Percentiles rank a stretch among this genome's conserved stretches.
Evolutionary conservation across 2,329 filamentous ascomycete genomes (phyloP).

Genomic region (Lachnellula occidentalis): DNA sequence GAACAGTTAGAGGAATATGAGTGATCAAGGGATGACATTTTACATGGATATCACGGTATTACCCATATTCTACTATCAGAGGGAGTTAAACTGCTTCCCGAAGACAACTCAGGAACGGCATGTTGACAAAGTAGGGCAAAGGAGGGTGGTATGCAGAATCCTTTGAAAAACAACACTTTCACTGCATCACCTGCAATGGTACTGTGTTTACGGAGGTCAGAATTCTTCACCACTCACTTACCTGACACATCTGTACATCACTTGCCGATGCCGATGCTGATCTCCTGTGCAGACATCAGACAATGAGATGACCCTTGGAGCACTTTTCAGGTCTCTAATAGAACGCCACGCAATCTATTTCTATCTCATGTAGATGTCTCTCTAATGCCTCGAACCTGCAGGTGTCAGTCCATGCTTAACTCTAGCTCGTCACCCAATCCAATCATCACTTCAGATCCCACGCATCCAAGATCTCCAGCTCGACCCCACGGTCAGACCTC

Average conservation of each 20-base stretch:
- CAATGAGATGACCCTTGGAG: background rate
- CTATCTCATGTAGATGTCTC: background rate
- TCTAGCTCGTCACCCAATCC: background rate
- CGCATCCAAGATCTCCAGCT: conserved; percentile 28
- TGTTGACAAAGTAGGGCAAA: background rate
- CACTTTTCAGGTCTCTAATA: background rate
- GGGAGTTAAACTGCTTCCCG: too few species aligned
- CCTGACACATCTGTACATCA: background rate
- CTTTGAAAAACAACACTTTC: background rate
- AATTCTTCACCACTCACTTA: background rate
- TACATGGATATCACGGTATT: too few species aligned
- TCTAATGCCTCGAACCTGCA: background rate
- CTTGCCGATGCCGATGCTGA: background rate
- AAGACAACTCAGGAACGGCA: too few species aligned
- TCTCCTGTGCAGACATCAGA: background rate
- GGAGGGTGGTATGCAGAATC: background rate
- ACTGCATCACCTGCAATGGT: background rate
- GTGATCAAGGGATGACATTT: too few species aligned
- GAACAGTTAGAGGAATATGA: too few species aligned
- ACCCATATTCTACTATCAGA: too few species aligned
- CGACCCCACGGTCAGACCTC: conserved; percentile 35
- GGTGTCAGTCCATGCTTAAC: background rate
- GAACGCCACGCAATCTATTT: background rate
- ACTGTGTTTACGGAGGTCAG: background rate
- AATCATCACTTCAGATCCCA: conserved; percentile 13